phyloP scores from a whole-genome alignment of 2,329 filamentous ascomycete species.

The Aspergillus flavus region DNA sequence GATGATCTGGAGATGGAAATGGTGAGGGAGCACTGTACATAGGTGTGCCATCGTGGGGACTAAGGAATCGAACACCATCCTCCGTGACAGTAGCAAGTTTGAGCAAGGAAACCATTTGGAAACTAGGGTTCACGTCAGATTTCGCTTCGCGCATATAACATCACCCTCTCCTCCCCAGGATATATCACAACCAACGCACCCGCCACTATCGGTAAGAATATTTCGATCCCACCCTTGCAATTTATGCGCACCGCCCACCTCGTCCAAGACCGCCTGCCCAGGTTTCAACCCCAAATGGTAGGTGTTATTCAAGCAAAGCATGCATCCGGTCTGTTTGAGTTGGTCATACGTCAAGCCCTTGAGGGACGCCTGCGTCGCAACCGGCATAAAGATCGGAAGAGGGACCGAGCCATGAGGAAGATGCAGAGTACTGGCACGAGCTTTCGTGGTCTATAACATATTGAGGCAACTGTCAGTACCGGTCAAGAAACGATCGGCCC shows the following conservation, averaged over 20 bases:
- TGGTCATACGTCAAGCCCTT: slow-evolving; percentile 94
- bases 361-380: slow-evolving; percentile 92
- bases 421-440: slow-evolving; percentile 81
- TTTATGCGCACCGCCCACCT: slow-evolving; percentile 88
- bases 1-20: background rate
- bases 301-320: slow-evolving; percentile 94
- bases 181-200: slow-evolving; percentile 36
- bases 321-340: slow-evolving; percentile 83
- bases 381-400: slow-evolving; percentile 96
- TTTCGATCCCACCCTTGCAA: slow-evolving; percentile 95
- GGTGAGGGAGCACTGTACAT: slow-evolving; percentile 60
- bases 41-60: slow-evolving; percentile 88
- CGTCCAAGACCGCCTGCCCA: slow-evolving; percentile 83
- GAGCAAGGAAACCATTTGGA: slow-evolving; percentile 97
- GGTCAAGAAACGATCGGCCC: background rate
- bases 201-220: slow-evolving; percentile 73
- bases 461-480: slow-evolving; percentile 5
- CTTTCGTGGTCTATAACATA: slow-evolving; percentile 78
- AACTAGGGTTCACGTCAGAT: slow-evolving; percentile 56
- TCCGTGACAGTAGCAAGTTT: slow-evolving; percentile 93
- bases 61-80: slow-evolving; percentile 93
- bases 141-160: background rate
- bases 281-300: slow-evolving; percentile 96
- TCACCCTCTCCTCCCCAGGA: slow-evolving; percentile 36
- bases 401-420: slow-evolving; percentile 90